These are phyloP conservation scores for Acanthamoeba culbertsoni DNA, from an alignment of 208 protist genomes.

Conservation along the genomic window DNA sequence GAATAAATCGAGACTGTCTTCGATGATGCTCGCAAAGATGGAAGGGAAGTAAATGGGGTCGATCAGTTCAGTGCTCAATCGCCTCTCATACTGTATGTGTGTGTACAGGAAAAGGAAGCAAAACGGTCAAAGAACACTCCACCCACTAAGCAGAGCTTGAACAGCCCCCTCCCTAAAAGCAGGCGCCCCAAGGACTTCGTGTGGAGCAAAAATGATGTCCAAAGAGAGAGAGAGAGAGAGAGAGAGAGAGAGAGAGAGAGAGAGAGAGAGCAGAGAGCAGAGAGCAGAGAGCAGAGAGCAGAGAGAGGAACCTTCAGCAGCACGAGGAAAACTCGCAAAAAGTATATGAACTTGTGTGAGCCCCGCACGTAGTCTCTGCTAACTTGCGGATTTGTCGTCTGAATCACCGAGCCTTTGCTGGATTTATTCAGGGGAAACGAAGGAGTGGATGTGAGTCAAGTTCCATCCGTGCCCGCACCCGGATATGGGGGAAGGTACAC, in stretches of 20 bases:
- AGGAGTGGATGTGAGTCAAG: not conserved
- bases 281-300: too few species aligned
- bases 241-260: too few species aligned
- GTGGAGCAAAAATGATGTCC: not conserved
- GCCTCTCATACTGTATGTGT: not conserved
- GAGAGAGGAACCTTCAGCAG: not conserved
- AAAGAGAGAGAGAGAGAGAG: too few species aligned
- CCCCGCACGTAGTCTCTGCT: conserved; percentile 23
- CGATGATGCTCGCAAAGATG: not conserved
- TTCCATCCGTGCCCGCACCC: too few species aligned
- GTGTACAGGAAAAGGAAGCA: not conserved
- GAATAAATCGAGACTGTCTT: not conserved
- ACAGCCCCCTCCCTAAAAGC: too few species aligned
- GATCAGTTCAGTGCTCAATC: not conserved
- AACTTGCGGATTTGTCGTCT: not conserved
- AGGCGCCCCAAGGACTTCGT: too few species aligned
- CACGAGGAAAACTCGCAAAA: conserved; percentile 1
- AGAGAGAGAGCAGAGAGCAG: too few species aligned
- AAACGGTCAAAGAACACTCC: too few species aligned
- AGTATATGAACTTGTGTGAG: conserved; percentile 39
- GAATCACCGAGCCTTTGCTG: not conserved
- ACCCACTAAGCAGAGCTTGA: too few species aligned
- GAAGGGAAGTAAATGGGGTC: not conserved
- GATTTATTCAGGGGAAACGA: not conserved
- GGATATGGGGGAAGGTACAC: not conserved